Conservation (phyloP, 768 basidiomycete species). For the Rhodotorula diobovata region DNA sequence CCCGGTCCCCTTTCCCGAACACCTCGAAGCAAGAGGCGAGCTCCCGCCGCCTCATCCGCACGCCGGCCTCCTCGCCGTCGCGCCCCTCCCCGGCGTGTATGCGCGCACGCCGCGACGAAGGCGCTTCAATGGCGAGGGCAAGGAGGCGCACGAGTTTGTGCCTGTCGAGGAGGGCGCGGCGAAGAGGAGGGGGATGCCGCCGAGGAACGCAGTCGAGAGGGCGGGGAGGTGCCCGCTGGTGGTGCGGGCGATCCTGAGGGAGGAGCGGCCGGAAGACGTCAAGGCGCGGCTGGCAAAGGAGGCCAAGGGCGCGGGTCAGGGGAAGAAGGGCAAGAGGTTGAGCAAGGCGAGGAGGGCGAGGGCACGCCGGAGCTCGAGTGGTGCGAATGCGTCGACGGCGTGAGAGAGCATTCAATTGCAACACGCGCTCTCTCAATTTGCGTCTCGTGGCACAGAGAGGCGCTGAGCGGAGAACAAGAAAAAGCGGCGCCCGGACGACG, state of each 20-base stretch:
- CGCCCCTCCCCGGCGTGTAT: not conserved
- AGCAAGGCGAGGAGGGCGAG: constrained; percentile 18
- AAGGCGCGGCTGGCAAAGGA: not conserved
- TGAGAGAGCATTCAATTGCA: not conserved
- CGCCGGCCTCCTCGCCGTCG: constrained; percentile 1
- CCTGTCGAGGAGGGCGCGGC: not conserved
- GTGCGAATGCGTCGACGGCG: not conserved
- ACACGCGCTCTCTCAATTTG: too few species aligned
- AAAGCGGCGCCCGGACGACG: too few species aligned
- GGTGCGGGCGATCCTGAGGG: not conserved
- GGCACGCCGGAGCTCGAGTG: too few species aligned
- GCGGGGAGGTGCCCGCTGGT: not conserved
- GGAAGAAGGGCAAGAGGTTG: constrained; percentile 1
- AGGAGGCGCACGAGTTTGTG: not conserved
- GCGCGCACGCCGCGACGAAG: not conserved
- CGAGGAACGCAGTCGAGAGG: not conserved
- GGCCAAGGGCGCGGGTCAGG: not conserved
- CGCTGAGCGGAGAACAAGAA: not conserved
- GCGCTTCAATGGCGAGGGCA: not conserved
- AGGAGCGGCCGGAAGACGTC: not conserved
- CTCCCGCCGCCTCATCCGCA: not conserved
- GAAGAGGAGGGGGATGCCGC: not conserved
- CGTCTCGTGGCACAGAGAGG: too few species aligned
- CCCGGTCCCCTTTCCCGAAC: not conserved
- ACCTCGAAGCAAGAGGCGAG: not conserved